A percentile compares a stretch with the other conserved stretches of the same genome.
Evolutionary conservation across 2,329 filamentous ascomycete species (phyloP).

Genomic region (Venturia pyrina): DNA sequence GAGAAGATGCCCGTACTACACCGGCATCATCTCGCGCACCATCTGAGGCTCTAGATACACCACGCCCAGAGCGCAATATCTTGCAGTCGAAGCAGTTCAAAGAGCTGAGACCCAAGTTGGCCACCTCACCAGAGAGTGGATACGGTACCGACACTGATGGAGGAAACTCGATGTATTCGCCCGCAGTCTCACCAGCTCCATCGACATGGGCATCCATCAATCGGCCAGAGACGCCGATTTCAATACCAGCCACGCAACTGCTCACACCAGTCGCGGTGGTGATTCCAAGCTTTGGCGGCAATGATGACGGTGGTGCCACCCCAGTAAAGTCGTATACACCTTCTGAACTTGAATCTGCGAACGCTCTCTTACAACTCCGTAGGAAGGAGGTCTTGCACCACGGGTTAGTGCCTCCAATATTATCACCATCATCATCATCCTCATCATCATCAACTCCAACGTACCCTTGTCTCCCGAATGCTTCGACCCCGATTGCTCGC

Average conservation of each 20-base stretch:
- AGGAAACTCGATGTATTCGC: neutral
- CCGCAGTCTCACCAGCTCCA: slow-evolving; percentile 7
- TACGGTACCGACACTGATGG: slow-evolving; percentile 12
- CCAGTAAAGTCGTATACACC: slow-evolving; percentile 3
- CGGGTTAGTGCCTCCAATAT: slow-evolving; percentile 1
- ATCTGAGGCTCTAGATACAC: slow-evolving; percentile 7
- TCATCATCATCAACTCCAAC: neutral
- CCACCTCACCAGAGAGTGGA: slow-evolving; percentile 10
- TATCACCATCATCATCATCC: neutral
- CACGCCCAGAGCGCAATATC: neutral
- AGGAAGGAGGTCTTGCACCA: slow-evolving; percentile 2
- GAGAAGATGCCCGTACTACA: slow-evolving; percentile 8
- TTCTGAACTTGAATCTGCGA: slow-evolving; percentile 1
- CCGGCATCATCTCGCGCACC: slow-evolving; percentile 9
- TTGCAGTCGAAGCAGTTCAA: slow-evolving; percentile 3
- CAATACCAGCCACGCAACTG: neutral
- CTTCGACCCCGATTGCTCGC: neutral
- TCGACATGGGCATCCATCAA: slow-evolving; percentile 8
- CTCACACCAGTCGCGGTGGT: neutral
- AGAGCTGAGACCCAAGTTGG: slow-evolving; percentile 3
- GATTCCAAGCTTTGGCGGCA: neutral
- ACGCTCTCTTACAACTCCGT: slow-evolving; percentile 3
- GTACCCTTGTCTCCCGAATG: neutral
- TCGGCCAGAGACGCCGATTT: neutral
- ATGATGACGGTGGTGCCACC: neutral